Evolutionary conservation across 257 asterid species (phyloP), one percentile per base, ranked within the genome.

Genomic region (Coffea canephora): DNA sequence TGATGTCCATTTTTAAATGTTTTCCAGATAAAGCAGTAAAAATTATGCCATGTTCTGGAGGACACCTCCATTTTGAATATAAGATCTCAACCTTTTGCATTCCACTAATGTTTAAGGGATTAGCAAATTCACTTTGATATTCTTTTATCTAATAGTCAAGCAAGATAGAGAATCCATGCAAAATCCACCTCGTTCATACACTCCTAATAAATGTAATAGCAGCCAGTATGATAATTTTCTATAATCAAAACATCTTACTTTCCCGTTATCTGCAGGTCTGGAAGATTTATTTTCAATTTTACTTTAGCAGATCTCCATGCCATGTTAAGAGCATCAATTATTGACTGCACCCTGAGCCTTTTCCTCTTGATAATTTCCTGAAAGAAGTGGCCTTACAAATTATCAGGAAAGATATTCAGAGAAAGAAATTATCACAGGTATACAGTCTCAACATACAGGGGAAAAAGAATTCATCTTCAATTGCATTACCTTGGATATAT

Each of bases 361-460:
- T 85, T 86, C 87, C 79, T 87, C 88, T 80, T 89, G 68, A 88
- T 82, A 75, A 85, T 83, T 84, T 91, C 97, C 99, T 96, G 96
- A 82, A 81, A 81, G 77, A 54, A 72, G 71, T 41, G 45, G 61
- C 45, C 18, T 23, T 41, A 36, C 61, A 19, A 54, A 25, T 46
- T 19, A 5, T 55, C 25, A 55, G 64, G 7, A 18, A 55, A 55
- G 9, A 55, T 6, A 55, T 55, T 18, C 3, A 69, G 2, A 69
- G 3, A 4, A 16, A 78, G 65, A 78, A 73, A 78, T 86, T 48
- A 36, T 55, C 59, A 43, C 68, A 52, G 27, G 41, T 34, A 43
- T 41, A n/a, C 64, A 19, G 23, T 52, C 16, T 15, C 19, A 41
- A 16, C 11, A 46, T 25, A 46, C 39, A 50, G 46, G 69, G 69